Conservation (phyloP, 768 basidiomycete species). For the Amanita muscaria region DNA sequence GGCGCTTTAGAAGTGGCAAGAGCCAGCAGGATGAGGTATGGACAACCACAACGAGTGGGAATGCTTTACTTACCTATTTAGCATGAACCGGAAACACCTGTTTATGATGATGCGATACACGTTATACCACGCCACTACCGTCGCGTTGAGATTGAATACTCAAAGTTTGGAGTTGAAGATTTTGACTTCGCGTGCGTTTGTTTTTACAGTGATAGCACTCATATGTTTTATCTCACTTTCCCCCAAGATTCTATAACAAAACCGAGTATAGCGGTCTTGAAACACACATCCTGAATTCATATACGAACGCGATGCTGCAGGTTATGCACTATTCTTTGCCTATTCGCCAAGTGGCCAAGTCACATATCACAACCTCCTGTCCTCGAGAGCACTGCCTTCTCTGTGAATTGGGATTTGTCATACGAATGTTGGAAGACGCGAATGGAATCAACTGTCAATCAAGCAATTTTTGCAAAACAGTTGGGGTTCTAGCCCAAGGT, state of each 20-base stretch:
- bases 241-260: constrained; percentile 80
- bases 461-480: constrained; percentile 93
- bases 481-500: constrained; percentile 86
- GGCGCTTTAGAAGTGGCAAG: constrained; percentile 84
- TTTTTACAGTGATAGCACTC: background rate
- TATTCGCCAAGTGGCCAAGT: constrained; percentile 76
- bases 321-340: constrained; percentile 80
- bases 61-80: constrained; percentile 15
- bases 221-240: constrained; percentile 5
- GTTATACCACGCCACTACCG: constrained; percentile 77
- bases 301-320: constrained; percentile 87
- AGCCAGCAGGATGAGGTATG: constrained; percentile 38
- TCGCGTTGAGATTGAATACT: constrained; percentile 95
- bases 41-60: background rate
- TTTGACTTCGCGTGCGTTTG: constrained; percentile 86
- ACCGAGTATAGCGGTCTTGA: constrained; percentile 88
- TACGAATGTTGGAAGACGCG: constrained; percentile 94
- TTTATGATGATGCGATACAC: constrained; percentile 42
- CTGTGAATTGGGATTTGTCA: constrained; percentile 92
- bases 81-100: constrained; percentile 46
- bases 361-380: constrained; percentile 86
- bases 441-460: constrained; percentile 91
- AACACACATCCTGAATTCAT: constrained; percentile 95
- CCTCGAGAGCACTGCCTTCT: constrained; percentile 86
- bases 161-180: constrained; percentile 96